Evolutionary conservation across 2,329 filamentous ascomycete genomes (phyloP).

Genomic region (Fusarium nisikadoi): DNA sequence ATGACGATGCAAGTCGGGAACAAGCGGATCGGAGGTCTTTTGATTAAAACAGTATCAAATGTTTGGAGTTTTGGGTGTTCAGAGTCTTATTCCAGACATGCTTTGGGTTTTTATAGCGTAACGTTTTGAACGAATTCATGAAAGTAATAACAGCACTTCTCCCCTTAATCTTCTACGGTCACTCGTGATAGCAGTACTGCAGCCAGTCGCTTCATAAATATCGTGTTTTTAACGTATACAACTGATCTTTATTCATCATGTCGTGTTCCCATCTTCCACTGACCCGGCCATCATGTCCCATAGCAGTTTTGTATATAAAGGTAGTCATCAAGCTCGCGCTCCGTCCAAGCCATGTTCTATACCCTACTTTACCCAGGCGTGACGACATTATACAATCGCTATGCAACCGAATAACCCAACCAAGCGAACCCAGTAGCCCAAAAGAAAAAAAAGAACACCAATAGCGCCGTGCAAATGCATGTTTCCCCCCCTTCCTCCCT

Average conservation of each 20-base stretch:
- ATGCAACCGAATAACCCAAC: conserved; percentile 21
- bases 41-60: neutral
- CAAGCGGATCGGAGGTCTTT: neutral
- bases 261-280: conserved; percentile 36
- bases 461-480: conserved; percentile 42
- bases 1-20: neutral
- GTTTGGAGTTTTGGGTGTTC: conserved; percentile 16
- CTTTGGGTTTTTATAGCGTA: conserved; percentile 12
- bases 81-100: neutral
- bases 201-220: neutral
- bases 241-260: conserved; percentile 40
- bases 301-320: conserved; percentile 36
- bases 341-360: conserved; percentile 34
- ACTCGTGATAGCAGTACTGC: neutral
- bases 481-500: neutral
- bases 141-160: neutral
- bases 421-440: conserved; percentile 3
- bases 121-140: conserved; percentile 12
- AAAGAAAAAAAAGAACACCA: conserved; percentile 33
- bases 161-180: neutral
- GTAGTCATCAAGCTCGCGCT: conserved; percentile 42
- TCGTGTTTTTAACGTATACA: conserved; percentile 21
- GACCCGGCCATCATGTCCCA: conserved; percentile 2
- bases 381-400: conserved; percentile 37
- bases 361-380: conserved; percentile 31